Evolutionary conservation across 2,329 filamentous ascomycete species (phyloP).

Genomic region (Alternaria incomplexa): DNA sequence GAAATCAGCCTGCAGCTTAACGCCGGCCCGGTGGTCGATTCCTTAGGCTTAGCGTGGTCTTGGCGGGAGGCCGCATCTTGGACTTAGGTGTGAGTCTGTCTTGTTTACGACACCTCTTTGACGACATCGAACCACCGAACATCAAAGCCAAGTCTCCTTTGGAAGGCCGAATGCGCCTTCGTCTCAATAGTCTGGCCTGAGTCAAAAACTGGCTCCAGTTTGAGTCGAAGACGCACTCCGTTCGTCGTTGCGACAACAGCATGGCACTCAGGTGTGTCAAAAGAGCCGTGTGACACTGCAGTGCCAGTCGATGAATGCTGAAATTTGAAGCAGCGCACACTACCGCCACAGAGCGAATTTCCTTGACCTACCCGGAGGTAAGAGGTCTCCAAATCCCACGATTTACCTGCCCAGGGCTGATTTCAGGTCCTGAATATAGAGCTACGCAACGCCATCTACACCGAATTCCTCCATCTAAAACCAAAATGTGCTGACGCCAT

Average conservation of each 20-base stretch:
- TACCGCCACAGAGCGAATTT: neutral
- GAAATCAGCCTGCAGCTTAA: neutral
- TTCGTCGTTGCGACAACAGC: neutral
- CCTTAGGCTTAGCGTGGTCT: neutral
- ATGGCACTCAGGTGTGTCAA: neutral
- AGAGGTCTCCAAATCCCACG: neutral
- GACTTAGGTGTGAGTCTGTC: neutral
- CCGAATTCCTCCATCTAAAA: neutral
- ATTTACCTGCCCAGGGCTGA: neutral
- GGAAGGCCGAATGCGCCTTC: neutral
- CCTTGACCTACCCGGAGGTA: neutral
- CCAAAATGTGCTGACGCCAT: neutral
- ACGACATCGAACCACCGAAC: neutral
- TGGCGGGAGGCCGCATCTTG: neutral
- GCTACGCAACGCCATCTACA: neutral
- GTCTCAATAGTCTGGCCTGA: neutral
- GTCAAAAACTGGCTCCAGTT: rapidly evolving
- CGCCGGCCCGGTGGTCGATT: neutral
- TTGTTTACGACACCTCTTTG: neutral
- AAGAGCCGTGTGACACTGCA: neutral
- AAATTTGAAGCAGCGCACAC: neutral
- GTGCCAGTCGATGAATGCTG: neutral
- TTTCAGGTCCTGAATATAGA: neutral
- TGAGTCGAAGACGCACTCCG: neutral
- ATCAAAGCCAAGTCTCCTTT: neutral